Evolutionary conservation across 208 protist genomes (phyloP).

Genomic region (Leishmania lainsoni): DNA sequence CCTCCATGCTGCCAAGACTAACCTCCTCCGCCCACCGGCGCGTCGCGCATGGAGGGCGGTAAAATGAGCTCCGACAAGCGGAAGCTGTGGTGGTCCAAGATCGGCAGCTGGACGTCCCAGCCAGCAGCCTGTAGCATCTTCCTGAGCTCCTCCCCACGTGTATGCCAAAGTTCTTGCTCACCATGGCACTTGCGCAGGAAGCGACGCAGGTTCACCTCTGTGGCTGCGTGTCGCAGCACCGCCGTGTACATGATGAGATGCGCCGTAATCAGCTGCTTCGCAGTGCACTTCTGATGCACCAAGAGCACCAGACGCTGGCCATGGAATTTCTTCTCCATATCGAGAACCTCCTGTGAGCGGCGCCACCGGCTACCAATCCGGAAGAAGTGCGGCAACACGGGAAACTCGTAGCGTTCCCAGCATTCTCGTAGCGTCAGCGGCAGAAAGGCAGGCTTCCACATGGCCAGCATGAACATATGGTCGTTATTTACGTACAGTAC

Average conservation of each 20-base stretch:
- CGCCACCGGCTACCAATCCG: slow-evolving; percentile 20
- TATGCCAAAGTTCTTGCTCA: slow-evolving; percentile 54
- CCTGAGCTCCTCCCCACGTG: slow-evolving; percentile 24
- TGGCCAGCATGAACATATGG: slow-evolving; percentile 64
- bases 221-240: slow-evolving; percentile 52
- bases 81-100: slow-evolving; percentile 71
- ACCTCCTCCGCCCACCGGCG: no score
- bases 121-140: slow-evolving; percentile 39
- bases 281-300: slow-evolving; percentile 67
- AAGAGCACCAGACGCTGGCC: slow-evolving; percentile 57
- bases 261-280: slow-evolving; percentile 63
- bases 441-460: slow-evolving; percentile 58
- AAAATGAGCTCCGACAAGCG: slow-evolving; percentile 62
- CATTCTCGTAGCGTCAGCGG: slow-evolving; percentile 53
- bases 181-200: slow-evolving; percentile 59
- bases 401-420: slow-evolving; percentile 52
- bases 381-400: slow-evolving; percentile 25
- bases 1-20: neutral
- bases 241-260: slow-evolving; percentile 76
- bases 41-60: slow-evolving; percentile 21
- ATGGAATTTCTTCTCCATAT: slow-evolving; percentile 30
- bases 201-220: slow-evolving; percentile 38
- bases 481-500: slow-evolving; percentile 70
- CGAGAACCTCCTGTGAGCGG: slow-evolving; percentile 8
- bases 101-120: slow-evolving; percentile 74